phyloP scores from a whole-genome alignment of 441 rosid species.

The Pelargonium myrrhifolium region DNA sequence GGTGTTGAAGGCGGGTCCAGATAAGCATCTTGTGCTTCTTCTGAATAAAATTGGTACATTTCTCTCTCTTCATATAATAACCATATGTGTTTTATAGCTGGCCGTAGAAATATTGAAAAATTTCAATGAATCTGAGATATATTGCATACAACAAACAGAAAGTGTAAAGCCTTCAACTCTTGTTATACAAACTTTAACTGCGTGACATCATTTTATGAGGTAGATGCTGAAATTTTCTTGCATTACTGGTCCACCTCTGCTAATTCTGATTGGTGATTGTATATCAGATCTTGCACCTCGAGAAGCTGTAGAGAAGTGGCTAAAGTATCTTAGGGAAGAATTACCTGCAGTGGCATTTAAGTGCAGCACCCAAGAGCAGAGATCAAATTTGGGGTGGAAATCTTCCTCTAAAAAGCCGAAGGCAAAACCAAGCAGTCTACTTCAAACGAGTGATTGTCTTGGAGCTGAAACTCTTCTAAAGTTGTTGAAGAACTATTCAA shows the following conservation, averaged over 20 bases:
- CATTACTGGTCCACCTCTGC: not conserved
- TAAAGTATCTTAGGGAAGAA: constrained; percentile 83
- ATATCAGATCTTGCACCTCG: constrained; percentile 84
- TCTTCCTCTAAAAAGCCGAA: constrained; percentile 46
- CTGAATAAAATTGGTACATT: constrained; percentile 79
- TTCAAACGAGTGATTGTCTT: constrained; percentile 94
- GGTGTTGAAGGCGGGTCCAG: constrained; percentile 79
- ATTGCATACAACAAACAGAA: not conserved
- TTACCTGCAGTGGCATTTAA: constrained; percentile 92
- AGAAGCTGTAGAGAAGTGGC: constrained; percentile 95
- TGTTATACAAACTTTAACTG: not conserved
- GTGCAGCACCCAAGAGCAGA: constrained; percentile 91
- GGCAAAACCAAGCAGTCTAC: constrained; percentile 47
- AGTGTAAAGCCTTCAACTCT: not conserved
- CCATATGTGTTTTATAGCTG: not conserved
- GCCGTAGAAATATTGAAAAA: not conserved
- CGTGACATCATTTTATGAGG: not conserved
- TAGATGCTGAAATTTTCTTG: not conserved
- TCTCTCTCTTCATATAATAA: not conserved
- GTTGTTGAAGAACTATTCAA: constrained; percentile 80
- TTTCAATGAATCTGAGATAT: not conserved
- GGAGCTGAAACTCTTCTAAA: constrained; percentile 91
- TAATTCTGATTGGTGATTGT: not conserved
- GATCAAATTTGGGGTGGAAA: constrained; percentile 85
- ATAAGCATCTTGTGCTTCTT: constrained; percentile 73